These are phyloP conservation scores for Aspergillus sp. DNA, from an alignment of 2,329 filamentous ascomycete species.

Conservation along the genomic window DNA sequence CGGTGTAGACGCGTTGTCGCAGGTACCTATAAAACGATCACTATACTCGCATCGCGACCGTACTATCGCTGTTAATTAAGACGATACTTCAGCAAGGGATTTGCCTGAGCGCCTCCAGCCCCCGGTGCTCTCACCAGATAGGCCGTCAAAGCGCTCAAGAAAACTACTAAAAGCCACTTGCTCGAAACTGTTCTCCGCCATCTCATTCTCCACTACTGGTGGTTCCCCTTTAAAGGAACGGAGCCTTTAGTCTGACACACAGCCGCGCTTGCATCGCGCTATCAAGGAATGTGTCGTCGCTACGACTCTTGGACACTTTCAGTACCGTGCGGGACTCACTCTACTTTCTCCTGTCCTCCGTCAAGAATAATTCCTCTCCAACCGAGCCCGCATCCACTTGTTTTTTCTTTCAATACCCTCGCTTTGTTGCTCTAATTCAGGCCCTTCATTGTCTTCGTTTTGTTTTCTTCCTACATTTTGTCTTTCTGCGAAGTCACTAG, in stretches of 20 bases:
- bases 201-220: conserved; percentile 18
- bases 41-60: background rate
- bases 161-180: conserved; percentile 13
- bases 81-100: background rate
- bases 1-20: background rate
- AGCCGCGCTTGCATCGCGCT: conserved; percentile 29
- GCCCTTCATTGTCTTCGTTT: background rate
- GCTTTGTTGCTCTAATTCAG: conserved; percentile 1
- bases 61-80: background rate
- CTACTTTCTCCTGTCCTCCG: conserved; percentile 12
- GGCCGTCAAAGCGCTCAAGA: conserved; percentile 4
- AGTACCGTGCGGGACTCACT: conserved; percentile 20
- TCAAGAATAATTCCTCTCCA: conserved; percentile 1
- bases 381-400: background rate
- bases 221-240: conserved; percentile 23
- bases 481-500: conserved; percentile 10
- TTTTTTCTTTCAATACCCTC: background rate
- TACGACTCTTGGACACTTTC: conserved; percentile 20
- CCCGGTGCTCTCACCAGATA: background rate
- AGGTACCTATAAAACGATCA: background rate
- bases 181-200: conserved; percentile 18
- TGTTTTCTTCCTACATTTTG: background rate
- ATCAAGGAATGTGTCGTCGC: conserved; percentile 26
- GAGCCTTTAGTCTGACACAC: conserved; percentile 27
- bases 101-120: background rate